Evolutionary conservation across 768 basidiomycete species (phyloP), one percentile per base, ranked within the genome.

Genomic region (Sutorius australiensis): DNA sequence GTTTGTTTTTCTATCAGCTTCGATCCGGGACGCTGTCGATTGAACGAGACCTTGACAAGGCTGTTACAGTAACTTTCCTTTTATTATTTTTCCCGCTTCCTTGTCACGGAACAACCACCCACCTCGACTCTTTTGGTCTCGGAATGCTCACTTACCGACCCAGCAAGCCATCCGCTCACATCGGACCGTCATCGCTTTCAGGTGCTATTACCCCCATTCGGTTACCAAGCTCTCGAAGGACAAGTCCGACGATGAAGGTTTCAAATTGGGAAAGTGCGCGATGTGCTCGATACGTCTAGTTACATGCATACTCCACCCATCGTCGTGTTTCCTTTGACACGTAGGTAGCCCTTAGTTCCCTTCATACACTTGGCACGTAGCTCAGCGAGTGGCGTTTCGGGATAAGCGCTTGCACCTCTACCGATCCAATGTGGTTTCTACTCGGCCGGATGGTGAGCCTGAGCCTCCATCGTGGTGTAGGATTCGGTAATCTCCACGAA

Each of bases 371-470:
- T 48, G 32, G 34, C 49, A 42, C 47, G 38, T 28, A 49, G 33
- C 40, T 51, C 52, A 63, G 47, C 24, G 24, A 24, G 24, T 24
- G 24, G 60, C 51, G 62, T 36, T 19, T 16, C 4, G 32, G 39
- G 36, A 37, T 53, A 55, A 28, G 27, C 42, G 21, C 51, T 43
- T 48, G 45, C 45, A 38, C 56, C 49, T 50, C 17, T 17, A 17
- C 41, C 24, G 40, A 49, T 46, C 40, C 40, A 19, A 46, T n/a
- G n/a, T 31, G 5, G 16, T n/a, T 17, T 24, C 31, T 30, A 28
- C 48, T 32, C 5, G 45, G 24, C 31, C 9, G 21, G 37, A 21
- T n/a, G 6, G 40, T 7, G 11, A 24, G 24, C 14, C 32, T 24
- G 9, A 27, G 5, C 24, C 8, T 32, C 24, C 14, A 33, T 39